Base-by-base conservation (phyloP, 306 rosid species). In the Lathyrus aphaca region DNA sequence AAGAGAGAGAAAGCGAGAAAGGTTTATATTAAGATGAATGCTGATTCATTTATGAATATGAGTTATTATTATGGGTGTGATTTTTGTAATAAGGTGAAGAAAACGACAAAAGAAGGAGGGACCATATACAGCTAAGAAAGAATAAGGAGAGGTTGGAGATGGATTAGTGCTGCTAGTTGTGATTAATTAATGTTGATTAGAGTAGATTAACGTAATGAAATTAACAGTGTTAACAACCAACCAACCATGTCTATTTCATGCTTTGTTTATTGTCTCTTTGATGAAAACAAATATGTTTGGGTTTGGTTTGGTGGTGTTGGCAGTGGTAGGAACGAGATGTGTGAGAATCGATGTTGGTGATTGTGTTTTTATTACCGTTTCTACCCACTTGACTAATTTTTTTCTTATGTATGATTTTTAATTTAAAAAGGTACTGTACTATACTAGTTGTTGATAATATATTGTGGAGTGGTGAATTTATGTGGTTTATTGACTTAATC, bases 41-140 rank as follows among this genome's bases (percentile, higher is more conserved):
- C n/a, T n/a, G 25, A 23, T 23, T 23, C 25, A 23, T 23, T 23
- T 23, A 23, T 23, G 25, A 48, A 5, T 50, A 5, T 4, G 29
- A 35, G 71, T 44, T 23, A 10, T 16, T 25, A 32, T 13, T 60
- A 15, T 60, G 48, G 8, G 10, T 40, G 50, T 39, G 11, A 46
- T 57, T 69, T 71, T 51, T 51, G 58, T 53, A 53, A 58, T 38
- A 12, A 48, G 74, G 35, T 45, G 77, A 80, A 71, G 84, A 69
- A 69, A 75, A 48, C 75, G 60, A 82, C 73, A 71, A 74, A 38
- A 66, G 57, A 53, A 40, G 54, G 42, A 70, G 77, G 48, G 58
- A 37, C 73, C 73, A 68, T 62, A n/a, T 21, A 64, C 71, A 64
- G 76, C 76, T 72, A 72, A 72, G 61, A 21, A 62, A 35, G 54